Base-by-base conservation (phyloP, 345 rosid species). In the Eucalyptus virginea region DNA sequence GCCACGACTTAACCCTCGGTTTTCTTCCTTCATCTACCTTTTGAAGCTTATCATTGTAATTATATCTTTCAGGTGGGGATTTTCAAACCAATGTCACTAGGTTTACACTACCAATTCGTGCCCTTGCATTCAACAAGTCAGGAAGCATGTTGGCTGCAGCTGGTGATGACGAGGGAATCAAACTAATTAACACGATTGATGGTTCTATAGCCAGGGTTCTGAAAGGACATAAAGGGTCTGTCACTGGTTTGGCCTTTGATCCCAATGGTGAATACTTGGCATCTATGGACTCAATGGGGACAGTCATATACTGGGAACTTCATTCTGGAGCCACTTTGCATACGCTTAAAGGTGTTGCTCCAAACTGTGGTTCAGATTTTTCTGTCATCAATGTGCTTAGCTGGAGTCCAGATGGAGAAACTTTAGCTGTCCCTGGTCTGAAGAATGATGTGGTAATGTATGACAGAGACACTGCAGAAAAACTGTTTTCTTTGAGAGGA, bases 341-440 rank as follows among this genome's bases (percentile, higher is more conserved):
- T 90, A 95, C 93, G 24, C 97, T 97, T 45, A 94, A 94, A 60
- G 93, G 96, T 9, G 88, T 95, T 91, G 98, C 97, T 51, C 98
- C 98, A 4, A 93, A 93, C 87, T 95, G 94, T 8, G 96, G 95
- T 51, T 93, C 91, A 45, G 96, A 94, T 88, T 91, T 92, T 90
- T 97, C 97, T 9, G 56, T 94, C 32, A 89, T 93, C 92, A 97
- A 97, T 91, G 90, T 93, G 51, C 91, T 97, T 45, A 92, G 95
- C 92, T 98, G 99, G 99, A 98, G 99, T 91, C 99, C 99, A 72
- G 98, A 97, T 90, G 99, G 99, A 86, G 96, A 95, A 91, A 94
- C 91, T 14, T 92, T 98, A 42, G 99, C 99, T 5, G 96, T 97
- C 34, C 99, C 98, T 48, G 99, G 99, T 91, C 86, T 96, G 91